These are phyloP conservation scores for Rhynchospora pubera DNA, from an alignment of 176 grass and related monocot species.

Conservation along the genomic window DNA sequence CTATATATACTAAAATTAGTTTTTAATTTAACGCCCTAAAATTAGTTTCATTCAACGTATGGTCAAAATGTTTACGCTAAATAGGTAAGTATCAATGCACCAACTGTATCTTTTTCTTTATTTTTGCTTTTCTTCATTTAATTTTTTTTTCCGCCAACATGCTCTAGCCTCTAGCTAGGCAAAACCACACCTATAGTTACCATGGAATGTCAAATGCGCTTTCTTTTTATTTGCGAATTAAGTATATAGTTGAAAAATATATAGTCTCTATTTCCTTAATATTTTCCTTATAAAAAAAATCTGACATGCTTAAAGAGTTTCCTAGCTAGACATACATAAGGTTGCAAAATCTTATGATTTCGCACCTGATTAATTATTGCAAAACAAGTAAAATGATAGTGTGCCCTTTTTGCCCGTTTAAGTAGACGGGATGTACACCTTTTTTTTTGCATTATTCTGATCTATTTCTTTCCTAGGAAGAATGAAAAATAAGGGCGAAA, in stretches of 20 bases:
- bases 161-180: neutral
- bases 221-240: neutral
- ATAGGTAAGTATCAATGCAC: neutral
- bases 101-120: neutral
- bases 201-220: neutral
- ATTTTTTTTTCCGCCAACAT: neutral
- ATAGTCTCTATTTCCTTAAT: neutral
- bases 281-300: neutral
- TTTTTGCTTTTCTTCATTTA: neutral
- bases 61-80: neutral
- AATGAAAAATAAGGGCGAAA: neutral
- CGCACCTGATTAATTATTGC: neutral
- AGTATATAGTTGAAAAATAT: neutral
- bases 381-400: neutral
- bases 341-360: no score
- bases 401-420: no score
- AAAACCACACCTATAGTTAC: neutral
- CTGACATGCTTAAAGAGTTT: neutral
- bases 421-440: no score
- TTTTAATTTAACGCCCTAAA: neutral
- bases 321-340: neutral
- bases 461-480: neutral
- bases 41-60: slow-evolving; percentile 1
- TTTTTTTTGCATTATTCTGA: neutral
- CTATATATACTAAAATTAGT: neutral